Conservation (phyloP, 2,329 filamentous ascomycete genomes). For the Fusarium acutatum region DNA sequence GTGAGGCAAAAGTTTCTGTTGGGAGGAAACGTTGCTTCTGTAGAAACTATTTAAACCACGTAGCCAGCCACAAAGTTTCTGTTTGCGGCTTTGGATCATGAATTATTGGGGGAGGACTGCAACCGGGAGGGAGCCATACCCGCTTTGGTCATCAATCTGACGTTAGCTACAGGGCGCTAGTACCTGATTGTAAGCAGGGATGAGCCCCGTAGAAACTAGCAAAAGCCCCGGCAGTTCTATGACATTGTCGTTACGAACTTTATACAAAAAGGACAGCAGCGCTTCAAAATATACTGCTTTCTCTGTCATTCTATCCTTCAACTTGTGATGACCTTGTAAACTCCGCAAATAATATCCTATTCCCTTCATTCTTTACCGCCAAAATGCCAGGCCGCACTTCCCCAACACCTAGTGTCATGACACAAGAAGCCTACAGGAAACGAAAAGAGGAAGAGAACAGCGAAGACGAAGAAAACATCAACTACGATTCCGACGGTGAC, state of each 20-base stretch:
- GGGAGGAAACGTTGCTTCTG: background rate
- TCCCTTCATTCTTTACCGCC: background rate
- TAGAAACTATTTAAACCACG: background rate
- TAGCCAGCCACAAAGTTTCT: background rate
- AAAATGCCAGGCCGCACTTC: constrained; percentile 23
- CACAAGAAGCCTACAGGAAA: constrained; percentile 24
- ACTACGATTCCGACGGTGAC: constrained; percentile 24
- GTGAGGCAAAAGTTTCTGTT: background rate
- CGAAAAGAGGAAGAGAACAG: constrained; percentile 6
- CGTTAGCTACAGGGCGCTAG: constrained; percentile 16
- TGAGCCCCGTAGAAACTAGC: background rate
- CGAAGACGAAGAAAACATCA: constrained; percentile 19
- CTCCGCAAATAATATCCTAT: no score
- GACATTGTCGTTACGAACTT: background rate
- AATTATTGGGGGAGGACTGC: background rate
- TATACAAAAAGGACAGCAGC: constrained; percentile 20
- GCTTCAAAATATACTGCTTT: background rate
- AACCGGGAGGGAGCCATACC: background rate
- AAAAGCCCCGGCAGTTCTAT: constrained; percentile 10
- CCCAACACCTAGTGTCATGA: constrained; percentile 26
- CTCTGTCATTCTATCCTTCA: background rate
- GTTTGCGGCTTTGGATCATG: background rate
- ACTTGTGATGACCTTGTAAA: background rate
- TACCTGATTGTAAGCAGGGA: constrained; percentile 19
- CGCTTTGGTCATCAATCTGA: constrained; percentile 8